These are phyloP conservation scores for Coemansia sp. DNA, from an alignment of 192 early-diverging fungal genomes.

Conservation along the genomic window DNA sequence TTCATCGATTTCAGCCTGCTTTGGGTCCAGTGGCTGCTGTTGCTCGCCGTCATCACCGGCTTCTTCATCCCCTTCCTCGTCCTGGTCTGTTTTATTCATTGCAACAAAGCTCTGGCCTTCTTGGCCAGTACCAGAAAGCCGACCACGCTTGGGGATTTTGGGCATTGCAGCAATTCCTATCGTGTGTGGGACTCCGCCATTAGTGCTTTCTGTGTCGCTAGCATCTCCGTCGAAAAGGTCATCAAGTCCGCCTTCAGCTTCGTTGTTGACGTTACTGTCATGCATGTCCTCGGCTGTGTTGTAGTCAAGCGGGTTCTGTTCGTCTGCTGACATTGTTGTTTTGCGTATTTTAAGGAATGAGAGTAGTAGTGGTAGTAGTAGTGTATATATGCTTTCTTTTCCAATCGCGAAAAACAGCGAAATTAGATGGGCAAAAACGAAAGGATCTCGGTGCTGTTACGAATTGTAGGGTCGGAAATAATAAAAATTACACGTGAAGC, in stretches of 20 bases:
- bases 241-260: background rate
- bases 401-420: too few species aligned
- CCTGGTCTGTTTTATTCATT: background rate
- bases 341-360: background rate
- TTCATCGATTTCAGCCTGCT: slow-evolving; percentile 50
- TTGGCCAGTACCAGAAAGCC: background rate
- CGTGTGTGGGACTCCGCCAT: background rate
- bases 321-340: slow-evolving; percentile 11
- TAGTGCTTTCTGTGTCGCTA: background rate
- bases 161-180: slow-evolving; percentile 29
- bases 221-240: slow-evolving; percentile 15
- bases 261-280: background rate
- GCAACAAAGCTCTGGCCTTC: background rate
- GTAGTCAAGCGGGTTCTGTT: background rate
- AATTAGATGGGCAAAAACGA: background rate
- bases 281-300: background rate
- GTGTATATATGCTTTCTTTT: too few species aligned
- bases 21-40: slow-evolving; percentile 28
- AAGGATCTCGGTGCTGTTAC: background rate
- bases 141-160: slow-evolving; percentile 44
- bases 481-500: background rate
- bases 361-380: background rate
- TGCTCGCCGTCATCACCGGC: background rate
- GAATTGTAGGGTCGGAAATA: background rate
- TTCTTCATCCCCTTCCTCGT: slow-evolving; percentile 5